Conservation (phyloP, 768 basidiomycete species). For the Suillus fuscotomentosus region DNA sequence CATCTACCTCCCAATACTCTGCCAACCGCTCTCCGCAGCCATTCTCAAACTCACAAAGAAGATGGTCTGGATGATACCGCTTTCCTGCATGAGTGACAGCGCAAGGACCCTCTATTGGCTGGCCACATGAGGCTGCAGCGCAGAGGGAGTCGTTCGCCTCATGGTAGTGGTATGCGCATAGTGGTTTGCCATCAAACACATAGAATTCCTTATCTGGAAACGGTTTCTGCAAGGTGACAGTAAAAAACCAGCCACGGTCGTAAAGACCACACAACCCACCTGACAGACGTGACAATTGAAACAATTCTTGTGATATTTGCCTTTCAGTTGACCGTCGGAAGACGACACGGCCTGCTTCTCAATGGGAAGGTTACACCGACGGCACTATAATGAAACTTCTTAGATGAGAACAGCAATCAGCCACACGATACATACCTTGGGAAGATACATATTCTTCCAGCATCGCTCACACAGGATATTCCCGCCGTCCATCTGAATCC, state of each 20-base stretch:
- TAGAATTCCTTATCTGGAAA: slow-evolving; percentile 94
- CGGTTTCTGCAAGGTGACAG: slow-evolving; percentile 54
- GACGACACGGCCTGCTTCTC: slow-evolving; percentile 91
- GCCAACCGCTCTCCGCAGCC: slow-evolving; percentile 56
- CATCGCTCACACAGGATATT: slow-evolving; percentile 83
- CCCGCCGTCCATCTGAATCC: slow-evolving; percentile 77
- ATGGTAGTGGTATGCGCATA: slow-evolving; percentile 92
- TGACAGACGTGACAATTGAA: slow-evolving; percentile 87
- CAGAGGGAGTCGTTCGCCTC: slow-evolving; percentile 90
- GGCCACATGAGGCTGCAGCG: slow-evolving; percentile 70
- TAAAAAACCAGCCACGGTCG: background rate
- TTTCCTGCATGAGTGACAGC: slow-evolving; percentile 81
- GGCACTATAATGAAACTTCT: slow-evolving; percentile 53
- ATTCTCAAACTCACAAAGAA: slow-evolving; percentile 72
- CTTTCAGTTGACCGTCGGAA: slow-evolving; percentile 91
- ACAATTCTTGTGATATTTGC: slow-evolving; percentile 91
- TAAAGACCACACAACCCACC: slow-evolving; percentile 33
- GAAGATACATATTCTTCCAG: slow-evolving; percentile 96
- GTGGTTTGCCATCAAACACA: slow-evolving; percentile 86
- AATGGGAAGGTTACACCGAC: slow-evolving; percentile 82
- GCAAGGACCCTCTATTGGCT: slow-evolving; percentile 93
- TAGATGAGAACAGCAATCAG: background rate
- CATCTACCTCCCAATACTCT: slow-evolving; percentile 91
- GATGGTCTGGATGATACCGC: slow-evolving; percentile 86
- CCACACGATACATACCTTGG: slow-evolving; percentile 59